Percentiles rank a stretch among this genome's conserved stretches.
phyloP scores from a whole-genome alignment of 2,329 filamentous ascomycete genomes.

The Verticillium zaregamsianum region DNA sequence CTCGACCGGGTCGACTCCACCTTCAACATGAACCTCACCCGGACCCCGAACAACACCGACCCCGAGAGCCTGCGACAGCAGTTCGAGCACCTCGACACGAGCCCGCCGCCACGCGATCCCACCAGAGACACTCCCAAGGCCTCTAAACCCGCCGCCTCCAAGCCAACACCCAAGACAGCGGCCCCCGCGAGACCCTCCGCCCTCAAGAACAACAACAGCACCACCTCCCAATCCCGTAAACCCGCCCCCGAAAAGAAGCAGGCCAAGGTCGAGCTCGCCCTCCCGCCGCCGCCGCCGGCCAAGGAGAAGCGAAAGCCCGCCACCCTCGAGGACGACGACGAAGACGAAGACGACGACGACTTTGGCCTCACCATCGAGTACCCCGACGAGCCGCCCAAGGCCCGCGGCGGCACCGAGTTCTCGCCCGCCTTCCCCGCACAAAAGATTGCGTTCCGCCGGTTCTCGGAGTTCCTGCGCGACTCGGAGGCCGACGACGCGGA shows the following conservation, averaged over 20 bases:
- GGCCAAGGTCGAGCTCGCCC: conserved; percentile 31
- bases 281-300: conserved; percentile 21
- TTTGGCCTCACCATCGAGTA: conserved; percentile 57
- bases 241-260: conserved; percentile 25
- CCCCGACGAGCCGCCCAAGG: conserved; percentile 38
- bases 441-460: conserved; percentile 34
- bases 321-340: conserved; percentile 38
- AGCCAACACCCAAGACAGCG: conserved; percentile 13
- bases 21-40: conserved; percentile 81
- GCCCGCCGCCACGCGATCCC: not conserved
- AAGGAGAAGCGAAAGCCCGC: conserved; percentile 12
- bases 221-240: conserved; percentile 21
- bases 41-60: conserved; percentile 62
- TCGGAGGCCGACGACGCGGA: conserved; percentile 42
- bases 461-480: conserved; percentile 49
- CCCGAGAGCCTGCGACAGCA: conserved; percentile 59
- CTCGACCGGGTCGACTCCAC: conserved; percentile 78
- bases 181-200: conserved; percentile 9
- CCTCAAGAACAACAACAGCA: conserved; percentile 20
- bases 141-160: conserved; percentile 18
- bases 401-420: conserved; percentile 34
- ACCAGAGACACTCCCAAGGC: conserved; percentile 19
- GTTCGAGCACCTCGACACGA: conserved; percentile 59
- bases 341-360: conserved; percentile 53
- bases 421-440: conserved; percentile 42